Base-by-base conservation (phyloP, 176 grass and related monocot genomes). In the Lolium rigidum region DNA sequence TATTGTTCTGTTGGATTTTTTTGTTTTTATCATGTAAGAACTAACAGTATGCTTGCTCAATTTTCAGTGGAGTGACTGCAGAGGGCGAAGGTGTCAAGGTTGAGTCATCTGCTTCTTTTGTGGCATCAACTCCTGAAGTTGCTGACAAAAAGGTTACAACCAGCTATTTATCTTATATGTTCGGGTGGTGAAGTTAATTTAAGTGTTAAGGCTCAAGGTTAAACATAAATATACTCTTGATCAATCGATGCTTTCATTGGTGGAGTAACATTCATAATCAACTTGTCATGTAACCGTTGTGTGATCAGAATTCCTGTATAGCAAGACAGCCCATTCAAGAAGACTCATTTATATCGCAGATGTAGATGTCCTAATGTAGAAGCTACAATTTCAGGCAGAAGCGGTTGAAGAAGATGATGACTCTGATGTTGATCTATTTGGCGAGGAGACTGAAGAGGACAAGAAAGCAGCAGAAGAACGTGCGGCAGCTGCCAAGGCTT, bases 381-480 rank as follows among this genome's bases (percentile, higher is more conserved):
- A 20, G 2, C 48, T 47, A 65, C 65, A 20, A 58, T 89, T 73
- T 72, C 71, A 94, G 89, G 48, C 81, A 74, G 57, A 41, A n/a
- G 89, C 24, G 26, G 76, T 66, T 70, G 82, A 85, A 70, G 86
- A 88, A 25, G 84, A 90, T 5, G 82, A 84, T 9, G 93, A 86
- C 10, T 89, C 88, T 13, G 90, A 95, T 82, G 84, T 94, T 49
- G 93, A 92, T 82, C 81, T 94, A 16, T 94, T 94, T 4, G 90
- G 90, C 14, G 90, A 92, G 48, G 93, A 95, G 87, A 95, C 85
- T n/a, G 87, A 92, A 89, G 90, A 95, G 74, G 88, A 93, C 48
- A 90, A 88, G 91, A 88, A 87, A 79, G 85, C 91, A 85, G 88
- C 91, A 82, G 91, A 79, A 83, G 88, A 82, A 80, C 87, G 90